phyloP scores from a whole-genome alignment of 1,284 basidiomycete species.

The Sanghuangporus weigelae region DNA sequence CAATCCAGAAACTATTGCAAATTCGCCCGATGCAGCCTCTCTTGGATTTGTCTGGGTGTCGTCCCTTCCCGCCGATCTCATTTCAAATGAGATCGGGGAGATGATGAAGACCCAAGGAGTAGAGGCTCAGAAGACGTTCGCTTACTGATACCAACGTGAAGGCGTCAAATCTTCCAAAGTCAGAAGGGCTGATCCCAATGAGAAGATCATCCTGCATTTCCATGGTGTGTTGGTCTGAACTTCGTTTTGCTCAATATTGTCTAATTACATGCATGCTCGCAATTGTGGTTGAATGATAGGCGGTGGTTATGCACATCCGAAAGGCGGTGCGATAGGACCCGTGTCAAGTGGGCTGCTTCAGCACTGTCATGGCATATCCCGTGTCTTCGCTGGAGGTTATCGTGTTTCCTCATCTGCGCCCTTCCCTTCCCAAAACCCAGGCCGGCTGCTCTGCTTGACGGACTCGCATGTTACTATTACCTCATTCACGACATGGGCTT shows the following conservation, averaged over 20 bases:
- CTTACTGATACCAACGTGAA: conserved; percentile 21
- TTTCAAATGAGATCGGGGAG: conserved; percentile 22
- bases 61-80: conserved; percentile 16
- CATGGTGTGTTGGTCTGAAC: conserved; percentile 16
- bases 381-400: conserved; percentile 21
- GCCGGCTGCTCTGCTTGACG: conserved; percentile 35
- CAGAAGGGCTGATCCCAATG: conserved; percentile 7
- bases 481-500: conserved; percentile 31
- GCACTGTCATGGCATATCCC: conserved; percentile 2
- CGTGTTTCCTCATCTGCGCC: conserved; percentile 23
- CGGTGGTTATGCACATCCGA: conserved; percentile 7
- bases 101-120: conserved; percentile 19
- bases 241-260: background rate
- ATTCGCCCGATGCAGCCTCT: conserved; percentile 4
- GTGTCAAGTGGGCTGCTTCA: background rate
- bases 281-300: background rate
- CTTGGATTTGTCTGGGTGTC: conserved; percentile 22
- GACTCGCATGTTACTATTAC: conserved; percentile 35
- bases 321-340: background rate
- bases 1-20: conserved; percentile 3
- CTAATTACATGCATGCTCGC: no score
- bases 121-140: conserved; percentile 14
- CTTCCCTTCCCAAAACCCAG: conserved; percentile 1
- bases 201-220: conserved; percentile 22
- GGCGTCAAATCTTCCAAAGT: no score